These are phyloP conservation scores for Teratosphaeria gauchensis DNA, from an alignment of 2,329 filamentous ascomycete species.

Conservation along the genomic window DNA sequence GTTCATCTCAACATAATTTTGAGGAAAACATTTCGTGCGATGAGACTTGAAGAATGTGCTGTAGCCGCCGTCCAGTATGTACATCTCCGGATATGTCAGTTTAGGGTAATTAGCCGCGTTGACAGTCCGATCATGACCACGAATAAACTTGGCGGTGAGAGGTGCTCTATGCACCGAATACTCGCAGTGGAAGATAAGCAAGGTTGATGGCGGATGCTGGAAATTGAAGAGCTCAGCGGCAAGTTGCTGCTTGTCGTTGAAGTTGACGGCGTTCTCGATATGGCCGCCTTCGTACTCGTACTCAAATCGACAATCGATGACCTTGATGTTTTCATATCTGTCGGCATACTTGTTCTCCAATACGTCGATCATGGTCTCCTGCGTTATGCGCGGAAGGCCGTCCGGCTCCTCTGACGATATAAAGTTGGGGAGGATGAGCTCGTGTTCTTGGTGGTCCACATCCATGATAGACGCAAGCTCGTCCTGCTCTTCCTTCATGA, in stretches of 20 bases:
- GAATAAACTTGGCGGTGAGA: conserved; percentile 89
- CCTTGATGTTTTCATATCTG: conserved; percentile 67
- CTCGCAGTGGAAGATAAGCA: conserved; percentile 94
- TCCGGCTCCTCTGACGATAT: conserved; percentile 70
- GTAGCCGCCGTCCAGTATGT: conserved; percentile 94
- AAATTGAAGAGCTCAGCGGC: conserved; percentile 64
- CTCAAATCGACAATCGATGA: conserved; percentile 96
- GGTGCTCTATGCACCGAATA: conserved; percentile 95
- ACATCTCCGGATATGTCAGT: conserved; percentile 92
- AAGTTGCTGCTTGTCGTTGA: conserved; percentile 89
- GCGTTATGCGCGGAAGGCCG: conserved; percentile 76
- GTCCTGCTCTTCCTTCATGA: conserved; percentile 69
- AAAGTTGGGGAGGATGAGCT: conserved; percentile 74
- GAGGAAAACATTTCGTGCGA: conserved; percentile 74
- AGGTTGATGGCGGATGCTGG: conserved; percentile 58
- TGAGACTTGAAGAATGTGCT: conserved; percentile 81
- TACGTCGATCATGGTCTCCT: conserved; percentile 73
- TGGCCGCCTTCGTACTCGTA: conserved; percentile 97
- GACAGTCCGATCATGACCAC: conserved; percentile 72
- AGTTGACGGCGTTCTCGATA: conserved; percentile 87
- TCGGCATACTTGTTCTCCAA: conserved; percentile 74
- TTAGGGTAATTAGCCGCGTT: conserved; percentile 81
- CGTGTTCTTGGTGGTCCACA: conserved; percentile 61
- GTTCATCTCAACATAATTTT: conserved; percentile 95
- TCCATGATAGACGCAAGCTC: conserved; percentile 69